A percentile compares a stretch with the other conserved stretches of the same genome.
Evolutionary conservation across 805 yeast species (phyloP).

Genomic region (Hanseniaspora thailandica): DNA sequence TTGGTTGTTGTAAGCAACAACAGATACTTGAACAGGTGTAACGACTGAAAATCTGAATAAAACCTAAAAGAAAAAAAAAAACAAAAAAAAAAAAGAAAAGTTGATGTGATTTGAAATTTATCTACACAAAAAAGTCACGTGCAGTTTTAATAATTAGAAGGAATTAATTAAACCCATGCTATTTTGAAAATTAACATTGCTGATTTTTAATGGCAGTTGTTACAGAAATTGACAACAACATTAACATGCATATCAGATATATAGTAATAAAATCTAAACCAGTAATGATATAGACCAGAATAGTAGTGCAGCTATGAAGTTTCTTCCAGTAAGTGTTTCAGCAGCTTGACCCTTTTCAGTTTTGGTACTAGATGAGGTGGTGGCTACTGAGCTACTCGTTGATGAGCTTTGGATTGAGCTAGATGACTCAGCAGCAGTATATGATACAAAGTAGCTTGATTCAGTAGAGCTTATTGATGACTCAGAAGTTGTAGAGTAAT

Average conservation of each 20-base stretch:
- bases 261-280: neutral
- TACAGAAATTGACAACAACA: neutral
- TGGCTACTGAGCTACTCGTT: neutral
- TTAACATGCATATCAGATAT: neutral
- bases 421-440: neutral
- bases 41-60: no score
- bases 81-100: neutral
- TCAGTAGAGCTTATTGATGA: slow-evolving; percentile 5
- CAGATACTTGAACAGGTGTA: no score
- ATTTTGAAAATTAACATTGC: no score
- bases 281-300: neutral
- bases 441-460: slow-evolving; percentile 3
- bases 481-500: neutral
- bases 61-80: no score
- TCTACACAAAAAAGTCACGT: no score
- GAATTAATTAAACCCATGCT: no score
- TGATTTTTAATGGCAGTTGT: no score
- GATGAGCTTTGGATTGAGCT: neutral
- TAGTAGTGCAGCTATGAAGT: neutral
- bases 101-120: no score
- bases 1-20: no score
- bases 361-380: slow-evolving; percentile 14
- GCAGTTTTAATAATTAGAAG: no score
- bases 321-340: neutral
- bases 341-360: neutral